A percentile compares a stretch with the other conserved stretches of the same genome.
Conservation (phyloP, 2,329 filamentous ascomycete genomes). For the Microdochium bolleyi region DNA sequence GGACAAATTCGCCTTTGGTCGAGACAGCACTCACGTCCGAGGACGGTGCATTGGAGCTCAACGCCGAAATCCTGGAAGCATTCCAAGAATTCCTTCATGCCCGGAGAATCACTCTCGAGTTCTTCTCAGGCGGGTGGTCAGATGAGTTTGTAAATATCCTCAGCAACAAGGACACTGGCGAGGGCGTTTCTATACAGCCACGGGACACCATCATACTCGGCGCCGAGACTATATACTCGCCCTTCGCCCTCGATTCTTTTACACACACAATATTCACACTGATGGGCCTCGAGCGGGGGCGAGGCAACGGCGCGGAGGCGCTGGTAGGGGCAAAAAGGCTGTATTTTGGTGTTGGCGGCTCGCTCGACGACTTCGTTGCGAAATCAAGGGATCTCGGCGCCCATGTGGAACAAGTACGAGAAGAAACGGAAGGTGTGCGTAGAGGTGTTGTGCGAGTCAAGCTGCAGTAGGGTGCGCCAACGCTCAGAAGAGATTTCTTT, state of each 20-base stretch:
- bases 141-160: slow-evolving; percentile 54
- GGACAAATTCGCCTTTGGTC: slow-evolving; percentile 26
- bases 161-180: slow-evolving; percentile 7
- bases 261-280: slow-evolving; percentile 53
- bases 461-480: background rate
- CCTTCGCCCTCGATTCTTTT: slow-evolving; percentile 61
- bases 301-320: slow-evolving; percentile 43
- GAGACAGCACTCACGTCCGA: slow-evolving; percentile 34
- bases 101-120: slow-evolving; percentile 47
- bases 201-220: slow-evolving; percentile 52
- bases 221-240: slow-evolving; percentile 79
- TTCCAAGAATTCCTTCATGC: slow-evolving; percentile 48
- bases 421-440: slow-evolving; percentile 53
- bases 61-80: slow-evolving; percentile 43
- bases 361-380: slow-evolving; percentile 64
- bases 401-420: slow-evolving; percentile 40
- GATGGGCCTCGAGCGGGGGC: slow-evolving; percentile 27
- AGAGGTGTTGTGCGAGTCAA: slow-evolving; percentile 43
- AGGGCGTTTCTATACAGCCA: slow-evolving; percentile 8
- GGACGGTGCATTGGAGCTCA: slow-evolving; percentile 58
- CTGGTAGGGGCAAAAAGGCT: slow-evolving; percentile 70
- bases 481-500: too few species aligned
- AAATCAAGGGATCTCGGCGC: slow-evolving; percentile 40
- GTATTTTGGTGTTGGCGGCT: slow-evolving; percentile 81
- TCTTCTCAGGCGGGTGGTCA: slow-evolving; percentile 72